phyloP scores from a whole-genome alignment of 441 rosid species.

The Arabidopsis lyrata region DNA sequence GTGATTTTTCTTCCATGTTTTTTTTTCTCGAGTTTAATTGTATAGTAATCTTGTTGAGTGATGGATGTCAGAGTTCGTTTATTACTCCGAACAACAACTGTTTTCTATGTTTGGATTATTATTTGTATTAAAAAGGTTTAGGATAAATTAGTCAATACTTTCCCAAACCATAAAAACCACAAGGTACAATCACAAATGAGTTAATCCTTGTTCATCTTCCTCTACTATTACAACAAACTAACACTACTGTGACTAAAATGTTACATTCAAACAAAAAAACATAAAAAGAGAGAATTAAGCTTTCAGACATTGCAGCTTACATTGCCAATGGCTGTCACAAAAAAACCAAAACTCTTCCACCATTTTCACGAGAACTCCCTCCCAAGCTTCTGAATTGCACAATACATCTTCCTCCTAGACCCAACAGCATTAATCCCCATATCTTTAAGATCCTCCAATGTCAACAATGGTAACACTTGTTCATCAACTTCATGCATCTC shows the following conservation, averaged over 20 bases:
- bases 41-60: constrained; percentile 3
- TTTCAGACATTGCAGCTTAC: constrained; percentile 41
- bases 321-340: constrained; percentile 31
- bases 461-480: constrained; percentile 87
- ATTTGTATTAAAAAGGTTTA: constrained; percentile 8
- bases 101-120: not conserved
- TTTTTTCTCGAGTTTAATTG: not conserved
- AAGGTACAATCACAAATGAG: constrained; percentile 29
- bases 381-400: constrained; percentile 86
- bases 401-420: constrained; percentile 91
- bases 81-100: not conserved
- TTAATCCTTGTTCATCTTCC: constrained; percentile 22
- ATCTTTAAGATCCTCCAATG: constrained; percentile 97
- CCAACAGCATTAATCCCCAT: constrained; percentile 99
- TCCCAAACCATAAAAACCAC: constrained; percentile 17
- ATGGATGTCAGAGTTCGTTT: not conserved
- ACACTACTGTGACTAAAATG: constrained; percentile 12
- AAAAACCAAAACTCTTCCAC: constrained; percentile 13
- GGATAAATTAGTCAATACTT: constrained; percentile 31
- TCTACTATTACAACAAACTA: constrained; percentile 31
- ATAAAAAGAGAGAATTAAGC: constrained; percentile 1
- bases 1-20: not conserved
- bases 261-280: constrained; percentile 29
- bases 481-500: constrained; percentile 98
- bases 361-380: constrained; percentile 76